phyloP scores from a whole-genome alignment of 2,329 filamentous ascomycete genomes.

The Cladosporium cucumerinum region DNA sequence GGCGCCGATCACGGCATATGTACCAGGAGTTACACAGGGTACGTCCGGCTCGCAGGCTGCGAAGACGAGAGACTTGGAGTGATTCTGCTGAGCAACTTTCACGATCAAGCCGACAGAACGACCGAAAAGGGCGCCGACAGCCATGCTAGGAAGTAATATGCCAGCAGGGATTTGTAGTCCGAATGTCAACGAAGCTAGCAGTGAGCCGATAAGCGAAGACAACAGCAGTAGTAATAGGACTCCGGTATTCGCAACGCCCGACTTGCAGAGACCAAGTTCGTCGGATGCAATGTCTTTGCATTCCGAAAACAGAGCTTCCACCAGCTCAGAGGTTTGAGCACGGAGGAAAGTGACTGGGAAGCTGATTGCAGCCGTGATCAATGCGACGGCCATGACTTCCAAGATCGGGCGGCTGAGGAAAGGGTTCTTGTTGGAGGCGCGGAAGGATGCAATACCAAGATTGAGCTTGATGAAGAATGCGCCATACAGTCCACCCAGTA shows the following conservation, averaged over 20 bases:
- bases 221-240: conserved; percentile 80
- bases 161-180: conserved; percentile 92
- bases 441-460: conserved; percentile 79
- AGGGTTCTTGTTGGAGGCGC: conserved; percentile 60
- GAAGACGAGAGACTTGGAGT: conserved; percentile 76
- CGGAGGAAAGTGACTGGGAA: conserved; percentile 97
- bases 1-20: conserved; percentile 93
- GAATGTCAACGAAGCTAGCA: conserved; percentile 84
- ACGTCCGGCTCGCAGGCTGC: conserved; percentile 75
- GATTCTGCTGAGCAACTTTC: conserved; percentile 78
- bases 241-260: conserved; percentile 73
- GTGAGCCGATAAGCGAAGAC: conserved; percentile 78
- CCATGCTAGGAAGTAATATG: conserved; percentile 93
- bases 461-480: conserved; percentile 94
- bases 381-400: conserved; percentile 76
- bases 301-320: conserved; percentile 88
- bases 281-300: conserved; percentile 80
- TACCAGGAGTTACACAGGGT: conserved; percentile 86
- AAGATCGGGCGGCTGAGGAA: conserved; percentile 67
- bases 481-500: conserved; percentile 89
- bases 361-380: conserved; percentile 83
- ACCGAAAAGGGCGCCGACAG: conserved; percentile 86
- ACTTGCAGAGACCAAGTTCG: conserved; percentile 85
- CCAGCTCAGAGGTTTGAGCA: conserved; percentile 84
- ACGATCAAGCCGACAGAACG: conserved; percentile 85